phyloP scores from a whole-genome alignment of 306 rosid genomes.

The Sicyos baderoa region DNA sequence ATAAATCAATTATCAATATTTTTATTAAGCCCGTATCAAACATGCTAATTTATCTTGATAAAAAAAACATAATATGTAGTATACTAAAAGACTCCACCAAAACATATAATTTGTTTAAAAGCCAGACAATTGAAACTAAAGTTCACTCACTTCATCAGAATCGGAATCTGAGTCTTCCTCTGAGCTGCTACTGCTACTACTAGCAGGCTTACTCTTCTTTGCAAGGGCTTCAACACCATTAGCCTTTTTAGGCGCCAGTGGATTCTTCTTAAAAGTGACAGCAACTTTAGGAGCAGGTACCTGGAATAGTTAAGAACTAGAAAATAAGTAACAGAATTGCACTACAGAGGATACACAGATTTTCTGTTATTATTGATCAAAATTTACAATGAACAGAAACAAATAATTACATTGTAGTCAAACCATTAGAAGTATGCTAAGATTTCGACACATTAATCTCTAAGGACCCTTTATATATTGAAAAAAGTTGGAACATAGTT shows the following conservation, averaged over 20 bases:
- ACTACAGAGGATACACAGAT: not conserved
- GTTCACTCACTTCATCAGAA: constrained; percentile 10
- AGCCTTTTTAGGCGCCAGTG: constrained; percentile 31
- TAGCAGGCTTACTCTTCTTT: constrained; percentile 26
- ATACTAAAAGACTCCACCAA: not conserved
- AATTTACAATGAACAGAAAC: not conserved
- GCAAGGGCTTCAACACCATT: constrained; percentile 30
- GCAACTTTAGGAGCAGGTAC: constrained; percentile 31
- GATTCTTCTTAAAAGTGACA: constrained; percentile 20
- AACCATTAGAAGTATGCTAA: too few relatives aligned
- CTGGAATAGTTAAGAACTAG: constrained; percentile 8
- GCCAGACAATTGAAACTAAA: too few relatives aligned
- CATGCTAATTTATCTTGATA: not conserved
- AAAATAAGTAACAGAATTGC: not conserved
- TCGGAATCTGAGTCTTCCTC: constrained; percentile 5
- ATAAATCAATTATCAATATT: too few relatives aligned
- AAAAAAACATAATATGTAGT: not conserved
- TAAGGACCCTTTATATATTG: too few relatives aligned
- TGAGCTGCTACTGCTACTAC: constrained; percentile 12
- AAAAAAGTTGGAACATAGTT: too few relatives aligned
- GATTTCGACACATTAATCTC: too few relatives aligned
- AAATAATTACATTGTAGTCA: not conserved
- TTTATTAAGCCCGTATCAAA: too few relatives aligned
- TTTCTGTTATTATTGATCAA: not conserved
- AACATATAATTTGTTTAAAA: not conserved